Evolutionary conservation across 2,329 filamentous ascomycete genomes (phyloP).

Genomic region (Clonostachys rosea): DNA sequence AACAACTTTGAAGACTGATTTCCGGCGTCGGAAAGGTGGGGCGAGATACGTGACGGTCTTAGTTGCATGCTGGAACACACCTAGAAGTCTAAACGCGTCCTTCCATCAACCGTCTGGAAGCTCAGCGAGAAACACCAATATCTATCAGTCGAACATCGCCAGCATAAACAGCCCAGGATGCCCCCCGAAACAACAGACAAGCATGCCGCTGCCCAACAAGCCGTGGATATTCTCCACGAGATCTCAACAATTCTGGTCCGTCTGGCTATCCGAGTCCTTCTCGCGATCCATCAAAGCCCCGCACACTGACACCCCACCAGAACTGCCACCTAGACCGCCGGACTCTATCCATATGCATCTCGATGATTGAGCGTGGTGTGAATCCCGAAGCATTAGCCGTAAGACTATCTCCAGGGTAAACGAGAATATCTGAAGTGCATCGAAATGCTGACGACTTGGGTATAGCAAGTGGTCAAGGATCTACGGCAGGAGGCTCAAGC

Average conservation of each 20-base stretch:
- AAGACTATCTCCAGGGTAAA: conserved; percentile 28
- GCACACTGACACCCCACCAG: conserved; percentile 37
- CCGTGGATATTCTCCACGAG: conserved; percentile 78
- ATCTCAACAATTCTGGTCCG: conserved; percentile 83
- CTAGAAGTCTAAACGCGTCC: neutral
- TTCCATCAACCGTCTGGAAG: neutral
- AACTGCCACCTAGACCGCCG: conserved; percentile 91
- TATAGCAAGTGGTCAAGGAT: conserved; percentile 55
- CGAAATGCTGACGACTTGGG: neutral
- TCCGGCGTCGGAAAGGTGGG: too few relatives aligned
- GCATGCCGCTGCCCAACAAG: conserved; percentile 73
- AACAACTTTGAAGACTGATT: neutral
- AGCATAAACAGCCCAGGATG: conserved; percentile 5
- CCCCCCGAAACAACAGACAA: conserved; percentile 38
- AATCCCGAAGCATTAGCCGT: conserved; percentile 94
- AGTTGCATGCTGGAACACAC: too few relatives aligned
- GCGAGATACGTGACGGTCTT: too few relatives aligned
- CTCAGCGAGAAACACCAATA: neutral
- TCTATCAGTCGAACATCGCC: neutral
- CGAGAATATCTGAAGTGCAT: neutral
- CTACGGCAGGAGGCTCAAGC: conserved; percentile 51
- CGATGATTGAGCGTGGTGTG: conserved; percentile 93
- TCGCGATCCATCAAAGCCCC: neutral
- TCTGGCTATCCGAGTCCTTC: neutral
- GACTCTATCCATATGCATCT: conserved; percentile 90